Base-by-base conservation (phyloP, 441 rosid genomes). In the Erysimum pusillum region DNA sequence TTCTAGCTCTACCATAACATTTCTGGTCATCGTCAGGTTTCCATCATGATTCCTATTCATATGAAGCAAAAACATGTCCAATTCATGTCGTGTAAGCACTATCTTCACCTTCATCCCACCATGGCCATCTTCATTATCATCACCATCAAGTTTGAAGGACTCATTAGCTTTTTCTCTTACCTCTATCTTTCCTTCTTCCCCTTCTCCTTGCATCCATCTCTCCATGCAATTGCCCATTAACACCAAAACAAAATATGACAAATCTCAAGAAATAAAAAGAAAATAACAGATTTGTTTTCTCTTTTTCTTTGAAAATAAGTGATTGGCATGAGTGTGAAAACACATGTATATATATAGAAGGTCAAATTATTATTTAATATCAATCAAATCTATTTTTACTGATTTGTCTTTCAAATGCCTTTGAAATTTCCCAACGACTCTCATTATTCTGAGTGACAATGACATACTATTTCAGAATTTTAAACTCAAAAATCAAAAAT, bases 181-280 rank as follows among this genome's bases (percentile, higher is more conserved):
- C 25, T 79, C 79, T 48, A 18, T 76, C 11, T 66, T 68, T 48
- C 48, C 79, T 56, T 74, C 86, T 54, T 75, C 83, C 11, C 42
- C 44, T 54, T 56, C 76, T 31, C 74, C 64, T 63, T 41, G 49
- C 63, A 38, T 64, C 73, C 81, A 71, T 36, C 74, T 49, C 69
- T 76, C 80, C 66, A 87, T 64, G 84, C 98, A 91, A 67, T 93
- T 91, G 31, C 98, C 98, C 98, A 91, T 92, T 49, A 32, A 59
- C 17, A 49, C 54, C 48, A 6, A 54, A 45, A 20, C 8, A 42
- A 15, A 20, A 56, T 4, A 58, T 64, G 36, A 56, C 35, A 68
- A 61, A 45, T 32, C 49, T 72, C 49, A 51, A 78, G 34, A 44
- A 35, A 52, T 1, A 1, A 15, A 69, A 53, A 75, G 7, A 10